phyloP scores from a whole-genome alignment of 371 early-diverging fungal genomes.

The Mortierella sp. region DNA sequence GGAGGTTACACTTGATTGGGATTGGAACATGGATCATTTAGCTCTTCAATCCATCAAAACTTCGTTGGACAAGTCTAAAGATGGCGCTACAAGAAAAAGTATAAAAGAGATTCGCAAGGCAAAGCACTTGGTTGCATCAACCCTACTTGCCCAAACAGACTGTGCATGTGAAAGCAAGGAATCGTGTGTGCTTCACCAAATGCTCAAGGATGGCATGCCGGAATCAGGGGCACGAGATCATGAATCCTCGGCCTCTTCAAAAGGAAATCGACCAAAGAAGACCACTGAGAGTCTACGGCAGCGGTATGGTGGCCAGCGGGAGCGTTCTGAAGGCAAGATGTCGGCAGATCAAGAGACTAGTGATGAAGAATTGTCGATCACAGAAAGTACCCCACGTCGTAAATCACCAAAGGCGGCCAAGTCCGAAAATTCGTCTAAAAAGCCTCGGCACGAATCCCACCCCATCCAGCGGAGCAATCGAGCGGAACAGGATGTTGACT shows the following conservation, averaged over 20 bases:
- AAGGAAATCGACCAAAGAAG: constrained; percentile 50
- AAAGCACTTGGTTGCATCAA: constrained; percentile 44
- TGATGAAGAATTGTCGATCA: constrained; percentile 27
- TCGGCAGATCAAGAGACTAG: constrained; percentile 40
- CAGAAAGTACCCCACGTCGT: constrained; percentile 26
- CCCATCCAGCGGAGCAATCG: constrained; percentile 11
- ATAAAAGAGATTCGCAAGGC: constrained; percentile 53
- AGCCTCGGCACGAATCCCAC: constrained; percentile 32
- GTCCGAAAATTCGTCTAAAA: constrained; percentile 34
- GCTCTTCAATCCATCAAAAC: constrained; percentile 41
- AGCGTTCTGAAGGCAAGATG: constrained; percentile 30
- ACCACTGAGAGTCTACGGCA: constrained; percentile 38
- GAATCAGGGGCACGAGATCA: constrained; percentile 21
- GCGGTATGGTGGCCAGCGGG: constrained; percentile 37
- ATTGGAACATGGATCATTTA: constrained; percentile 74
- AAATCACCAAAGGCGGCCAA: constrained; percentile 32
- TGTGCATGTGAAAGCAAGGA: constrained; percentile 58
- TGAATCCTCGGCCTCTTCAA: constrained; percentile 17
- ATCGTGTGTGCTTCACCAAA: constrained; percentile 50
- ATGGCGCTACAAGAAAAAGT: constrained; percentile 11
- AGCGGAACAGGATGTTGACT: constrained; percentile 19
- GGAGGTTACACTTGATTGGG: constrained; percentile 83
- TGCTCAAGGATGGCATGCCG: constrained; percentile 43
- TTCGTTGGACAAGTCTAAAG: constrained; percentile 33
- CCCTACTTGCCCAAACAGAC: constrained; percentile 54